These are phyloP conservation scores for Triticum dicoccoides DNA, from an alignment of 176 grass and related monocot genomes.

Conservation along the genomic window DNA sequence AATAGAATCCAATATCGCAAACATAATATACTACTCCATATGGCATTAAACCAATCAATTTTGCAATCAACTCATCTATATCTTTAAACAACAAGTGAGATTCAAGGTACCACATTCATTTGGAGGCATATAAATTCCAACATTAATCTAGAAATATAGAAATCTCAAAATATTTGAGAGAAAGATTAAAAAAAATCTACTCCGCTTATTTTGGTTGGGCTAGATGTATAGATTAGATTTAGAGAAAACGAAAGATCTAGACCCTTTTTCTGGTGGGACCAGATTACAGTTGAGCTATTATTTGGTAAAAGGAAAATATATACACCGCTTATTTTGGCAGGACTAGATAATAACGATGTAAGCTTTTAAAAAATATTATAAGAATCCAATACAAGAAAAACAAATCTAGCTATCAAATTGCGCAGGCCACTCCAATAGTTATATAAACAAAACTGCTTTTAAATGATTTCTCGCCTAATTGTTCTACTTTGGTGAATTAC, in stretches of 20 bases:
- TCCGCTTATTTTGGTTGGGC: neutral
- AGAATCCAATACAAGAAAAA: neutral
- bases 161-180: neutral
- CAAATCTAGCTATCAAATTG: neutral
- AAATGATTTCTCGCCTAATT: neutral
- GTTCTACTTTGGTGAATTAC: neutral
- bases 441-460: neutral
- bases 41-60: neutral
- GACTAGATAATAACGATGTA: neutral
- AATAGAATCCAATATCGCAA: neutral
- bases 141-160: neutral
- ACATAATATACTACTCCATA: neutral
- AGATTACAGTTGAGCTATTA: neutral
- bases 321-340: neutral
- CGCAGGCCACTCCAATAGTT: neutral
- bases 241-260: neutral
- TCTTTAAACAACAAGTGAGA: neutral
- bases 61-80: neutral
- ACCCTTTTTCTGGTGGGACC: neutral
- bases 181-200: neutral
- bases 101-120: neutral
- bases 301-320: neutral
- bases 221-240: neutral
- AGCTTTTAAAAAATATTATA: neutral
- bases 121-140: neutral